phyloP scores from a whole-genome alignment of 805 yeast species.

The Candida namnaoensis region DNA sequence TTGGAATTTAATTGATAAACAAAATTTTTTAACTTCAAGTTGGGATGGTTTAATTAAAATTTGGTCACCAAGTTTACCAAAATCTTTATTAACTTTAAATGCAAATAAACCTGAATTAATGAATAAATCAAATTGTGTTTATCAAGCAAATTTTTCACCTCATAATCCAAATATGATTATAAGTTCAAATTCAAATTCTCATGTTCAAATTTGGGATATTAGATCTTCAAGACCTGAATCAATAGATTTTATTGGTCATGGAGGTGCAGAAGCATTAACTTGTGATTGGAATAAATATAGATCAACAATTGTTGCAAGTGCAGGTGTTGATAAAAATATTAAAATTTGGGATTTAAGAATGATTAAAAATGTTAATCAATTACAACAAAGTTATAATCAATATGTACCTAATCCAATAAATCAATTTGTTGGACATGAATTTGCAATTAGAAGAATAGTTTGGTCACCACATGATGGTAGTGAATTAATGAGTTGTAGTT shows the following conservation, averaged over 20 bases:
- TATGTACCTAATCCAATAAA: conserved; percentile 62
- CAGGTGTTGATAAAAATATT: conserved; percentile 84
- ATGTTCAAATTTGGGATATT: conserved; percentile 74
- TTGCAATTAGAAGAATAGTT: conserved; percentile 71
- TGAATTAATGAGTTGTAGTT: conserved; percentile 66
- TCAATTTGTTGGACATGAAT: conserved; percentile 79
- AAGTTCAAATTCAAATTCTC: conserved; percentile 68
- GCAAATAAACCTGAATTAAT: conserved; percentile 19
- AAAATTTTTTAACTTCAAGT: conserved; percentile 64
- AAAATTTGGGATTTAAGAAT: conserved; percentile 85
- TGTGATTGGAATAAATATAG: conserved; percentile 91
- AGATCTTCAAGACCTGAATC: conserved; percentile 55
- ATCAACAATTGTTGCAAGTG: conserved; percentile 71
- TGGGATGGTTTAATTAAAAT: conserved; percentile 90
- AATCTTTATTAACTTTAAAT: conserved; percentile 49
- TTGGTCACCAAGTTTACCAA: conserved; percentile 58
- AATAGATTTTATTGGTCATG: conserved; percentile 59
- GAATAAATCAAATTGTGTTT: conserved; percentile 48
- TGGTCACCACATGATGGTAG: conserved; percentile 89
- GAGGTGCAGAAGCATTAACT: conserved; percentile 71
- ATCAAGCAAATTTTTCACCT: conserved; percentile 76
- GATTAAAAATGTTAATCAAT: conserved; percentile 33
- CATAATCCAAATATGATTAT: conserved; percentile 66
- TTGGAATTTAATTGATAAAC: conserved; percentile 67
- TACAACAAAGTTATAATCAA: conserved; percentile 30